Base-by-base conservation (phyloP, 2,329 filamentous ascomycete species). In the Beauveria sp. region DNA sequence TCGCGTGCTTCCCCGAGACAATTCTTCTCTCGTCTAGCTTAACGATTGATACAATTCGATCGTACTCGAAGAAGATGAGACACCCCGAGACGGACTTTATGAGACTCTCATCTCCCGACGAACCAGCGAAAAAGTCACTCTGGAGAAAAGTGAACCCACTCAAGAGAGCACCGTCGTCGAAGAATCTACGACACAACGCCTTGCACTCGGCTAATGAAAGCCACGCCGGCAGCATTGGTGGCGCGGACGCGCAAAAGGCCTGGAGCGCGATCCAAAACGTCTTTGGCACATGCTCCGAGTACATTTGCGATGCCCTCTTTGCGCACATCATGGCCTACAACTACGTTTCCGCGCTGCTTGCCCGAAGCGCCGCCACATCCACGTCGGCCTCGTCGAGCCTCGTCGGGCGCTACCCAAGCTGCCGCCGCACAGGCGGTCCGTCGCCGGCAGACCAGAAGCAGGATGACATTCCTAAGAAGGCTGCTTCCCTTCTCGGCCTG, bases 311-410 rank as follows among this genome's bases (percentile, higher is more conserved):
- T 57, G 81, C 83, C 0, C 70, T 86, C 6, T 86, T 85, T 66
- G 83, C 83, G 0, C 83, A 86, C 66, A 74, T 86, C 9, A 71
- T 86, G 4, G 83, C 81, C 0, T 85, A 83, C 70, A 86, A 85
- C 70, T 86, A 86, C 71, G 73, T 86, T 54, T 72, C 71, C 9
- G 68, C 68, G n/a, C 68, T 74, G 43, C 67, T 72, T 1, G 50
- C 48, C 59, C 12, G 63, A 43, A 45, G 28, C 59, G 40, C 60
- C 67, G 12, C 48, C 22, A 10, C 26, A 63, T 3, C 26, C 57
- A 58, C 67, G 8, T 24, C 65, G 1, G 31, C 57, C 2, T 60
- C 59, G 20, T 34, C 55, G 20, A 31, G 62, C 62, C 26, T 64
- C 62, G 8, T 50, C 38, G 16, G 64, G 61, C 20, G 67, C 52